These are phyloP conservation scores for Tephrocybe sp. DNA, from an alignment of 768 basidiomycete genomes.

Conservation along the genomic window DNA sequence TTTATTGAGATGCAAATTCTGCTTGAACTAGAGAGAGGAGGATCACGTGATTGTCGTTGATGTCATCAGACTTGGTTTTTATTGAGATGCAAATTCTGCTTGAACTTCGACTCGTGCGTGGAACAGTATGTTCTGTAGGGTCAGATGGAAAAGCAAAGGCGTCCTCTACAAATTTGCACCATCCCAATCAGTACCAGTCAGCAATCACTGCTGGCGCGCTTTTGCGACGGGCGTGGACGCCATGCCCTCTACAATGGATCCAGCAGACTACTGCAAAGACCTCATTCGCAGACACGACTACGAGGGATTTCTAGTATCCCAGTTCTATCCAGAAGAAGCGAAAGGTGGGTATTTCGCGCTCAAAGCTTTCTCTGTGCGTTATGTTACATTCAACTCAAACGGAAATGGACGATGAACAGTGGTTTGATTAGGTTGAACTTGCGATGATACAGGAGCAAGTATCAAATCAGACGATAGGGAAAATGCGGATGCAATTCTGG, in stretches of 20 bases:
- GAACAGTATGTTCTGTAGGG: background rate
- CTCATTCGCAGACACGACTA: slow-evolving; percentile 81
- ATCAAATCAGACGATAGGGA: slow-evolving; percentile 72
- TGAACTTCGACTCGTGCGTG: no score
- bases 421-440: slow-evolving; percentile 61
- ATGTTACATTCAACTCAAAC: slow-evolving; percentile 8
- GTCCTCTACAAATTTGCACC: background rate
- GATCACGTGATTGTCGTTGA: no score
- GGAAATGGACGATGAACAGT: slow-evolving; percentile 5
- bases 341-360: slow-evolving; percentile 75
- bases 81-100: no score
- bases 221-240: slow-evolving; percentile 10
- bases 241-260: slow-evolving; percentile 29
- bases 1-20: no score
- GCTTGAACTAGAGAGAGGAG: no score
- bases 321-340: slow-evolving; percentile 67
- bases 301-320: slow-evolving; percentile 71
- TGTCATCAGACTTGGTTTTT: no score
- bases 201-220: slow-evolving; percentile 4
- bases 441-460: slow-evolving; percentile 77
- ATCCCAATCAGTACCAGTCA: background rate
- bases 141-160: background rate
- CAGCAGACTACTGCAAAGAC: slow-evolving; percentile 65
- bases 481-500: slow-evolving; percentile 89
- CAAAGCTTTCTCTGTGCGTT: slow-evolving; percentile 80